These are phyloP conservation scores for Cyclotella sp. DNA, from an alignment of 108 stramenopile species.

Conservation along the genomic window DNA sequence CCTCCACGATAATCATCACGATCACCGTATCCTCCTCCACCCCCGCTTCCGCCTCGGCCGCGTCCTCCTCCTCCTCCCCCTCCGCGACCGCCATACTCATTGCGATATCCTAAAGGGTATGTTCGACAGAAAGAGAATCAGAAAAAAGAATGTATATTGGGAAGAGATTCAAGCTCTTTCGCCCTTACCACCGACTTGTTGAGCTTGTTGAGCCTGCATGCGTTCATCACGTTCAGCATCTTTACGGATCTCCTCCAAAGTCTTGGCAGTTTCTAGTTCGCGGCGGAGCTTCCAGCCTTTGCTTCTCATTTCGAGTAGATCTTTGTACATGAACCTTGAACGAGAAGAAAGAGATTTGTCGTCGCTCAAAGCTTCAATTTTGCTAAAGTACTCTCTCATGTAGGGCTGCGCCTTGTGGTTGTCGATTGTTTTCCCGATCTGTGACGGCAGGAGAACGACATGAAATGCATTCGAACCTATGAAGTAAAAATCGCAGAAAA, in stretches of 20 bases:
- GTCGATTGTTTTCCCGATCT: slow-evolving; percentile 85
- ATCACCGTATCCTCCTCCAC: slow-evolving; percentile 17
- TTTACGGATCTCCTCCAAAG: slow-evolving; percentile 88
- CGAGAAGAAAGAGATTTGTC: slow-evolving; percentile 74
- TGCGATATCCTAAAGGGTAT: slow-evolving; percentile 28
- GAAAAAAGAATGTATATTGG: slow-evolving; percentile 27
- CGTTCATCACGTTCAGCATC: slow-evolving; percentile 85
- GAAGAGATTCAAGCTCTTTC: no score
- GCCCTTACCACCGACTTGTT: slow-evolving; percentile 43
- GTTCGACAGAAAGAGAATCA: slow-evolving; percentile 19
- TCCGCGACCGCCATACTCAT: slow-evolving; percentile 31
- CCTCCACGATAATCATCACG: slow-evolving; percentile 9
- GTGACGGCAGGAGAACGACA: not conserved
- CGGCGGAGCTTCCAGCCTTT: slow-evolving; percentile 92
- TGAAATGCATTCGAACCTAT: not conserved
- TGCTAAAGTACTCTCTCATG: slow-evolving; percentile 76
- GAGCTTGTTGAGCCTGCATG: slow-evolving; percentile 64
- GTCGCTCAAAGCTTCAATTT: slow-evolving; percentile 63
- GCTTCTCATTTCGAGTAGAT: slow-evolving; percentile 88
- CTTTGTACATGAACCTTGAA: slow-evolving; percentile 95
- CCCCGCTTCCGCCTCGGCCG: slow-evolving; percentile 13
- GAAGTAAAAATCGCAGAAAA: not conserved
- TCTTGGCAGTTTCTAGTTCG: slow-evolving; percentile 93
- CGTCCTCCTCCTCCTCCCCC: slow-evolving; percentile 41
- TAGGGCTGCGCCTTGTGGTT: slow-evolving; percentile 56